A percentile compares a stretch with the other conserved stretches of the same genome.
Evolutionary conservation across 148 eudicot genomes (phyloP).

Genomic region (Amaranthus hypochondriacus): DNA sequence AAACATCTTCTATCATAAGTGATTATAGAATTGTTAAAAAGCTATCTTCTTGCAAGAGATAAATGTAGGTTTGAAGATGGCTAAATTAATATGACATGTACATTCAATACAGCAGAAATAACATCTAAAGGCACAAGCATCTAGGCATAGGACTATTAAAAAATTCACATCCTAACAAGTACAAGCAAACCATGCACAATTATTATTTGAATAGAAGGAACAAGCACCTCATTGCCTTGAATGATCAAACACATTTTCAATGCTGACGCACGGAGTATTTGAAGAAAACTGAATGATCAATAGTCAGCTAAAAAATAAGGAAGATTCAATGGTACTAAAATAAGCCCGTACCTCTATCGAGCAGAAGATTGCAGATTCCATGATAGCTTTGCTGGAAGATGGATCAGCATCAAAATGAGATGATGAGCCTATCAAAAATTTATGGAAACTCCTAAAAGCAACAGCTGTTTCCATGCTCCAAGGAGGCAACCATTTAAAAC

Average conservation of each 20-base stretch:
- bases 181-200: not conserved
- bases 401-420: slow-evolving; percentile 51
- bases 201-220: not conserved
- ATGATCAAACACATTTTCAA: not conserved
- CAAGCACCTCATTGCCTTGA: not conserved
- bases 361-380: slow-evolving; percentile 59
- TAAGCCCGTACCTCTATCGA: slow-evolving; percentile 55
- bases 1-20: too few species aligned
- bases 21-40: not conserved
- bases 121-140: not conserved
- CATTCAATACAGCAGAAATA: not conserved
- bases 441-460: slow-evolving; percentile 70
- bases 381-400: slow-evolving; percentile 34
- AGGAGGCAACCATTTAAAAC: slow-evolving; percentile 91
- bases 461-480: slow-evolving; percentile 94
- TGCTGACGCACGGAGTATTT: not conserved
- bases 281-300: not conserved
- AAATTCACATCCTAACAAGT: not conserved
- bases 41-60: not conserved
- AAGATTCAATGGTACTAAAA: not conserved
- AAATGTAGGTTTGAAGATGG: not conserved
- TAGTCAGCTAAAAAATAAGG: not conserved
- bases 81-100: not conserved
- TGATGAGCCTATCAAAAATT: slow-evolving; percentile 67
- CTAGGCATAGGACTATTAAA: not conserved